Evolutionary conservation across 805 yeast genomes (phyloP).

Genomic region (Kazachstania viticola): DNA sequence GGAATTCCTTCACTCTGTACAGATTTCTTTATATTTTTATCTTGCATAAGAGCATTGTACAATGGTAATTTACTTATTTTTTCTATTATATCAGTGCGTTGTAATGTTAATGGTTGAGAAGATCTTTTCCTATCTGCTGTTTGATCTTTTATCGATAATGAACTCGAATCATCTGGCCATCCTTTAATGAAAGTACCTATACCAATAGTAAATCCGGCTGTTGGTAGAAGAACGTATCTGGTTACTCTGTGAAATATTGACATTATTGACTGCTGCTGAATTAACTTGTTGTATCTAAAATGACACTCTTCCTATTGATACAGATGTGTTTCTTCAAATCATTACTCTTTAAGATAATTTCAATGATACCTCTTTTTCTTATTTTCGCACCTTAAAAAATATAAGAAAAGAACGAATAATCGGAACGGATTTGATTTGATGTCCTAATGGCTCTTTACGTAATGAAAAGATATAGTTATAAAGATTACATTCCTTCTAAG

Average conservation of each 20-base stretch:
- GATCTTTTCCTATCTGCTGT: conserved; percentile 2
- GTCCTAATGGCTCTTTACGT: too few relatives aligned
- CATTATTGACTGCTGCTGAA: too few relatives aligned
- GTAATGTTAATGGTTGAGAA: conserved; percentile 10
- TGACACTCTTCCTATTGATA: not conserved
- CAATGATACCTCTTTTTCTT: not conserved
- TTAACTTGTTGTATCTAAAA: too few relatives aligned
- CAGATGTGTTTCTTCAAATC: not conserved
- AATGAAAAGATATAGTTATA: not conserved
- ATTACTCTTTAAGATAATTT: too few relatives aligned
- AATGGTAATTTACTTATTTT: conserved; percentile 8
- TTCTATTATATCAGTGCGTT: conserved; percentile 21
- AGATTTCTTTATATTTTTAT: conserved; percentile 9
- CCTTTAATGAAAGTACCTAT: conserved; percentile 18
- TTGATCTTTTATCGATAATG: conserved; percentile 10
- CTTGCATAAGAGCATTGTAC: conserved; percentile 13
- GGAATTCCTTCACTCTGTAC: conserved; percentile 41
- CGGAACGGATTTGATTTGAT: too few relatives aligned
- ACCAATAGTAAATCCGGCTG: conserved; percentile 22
- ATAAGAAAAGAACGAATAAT: too few relatives aligned
- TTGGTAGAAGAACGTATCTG: conserved; percentile 18
- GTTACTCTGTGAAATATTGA: conserved; percentile 3
- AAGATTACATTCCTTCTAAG: not conserved
- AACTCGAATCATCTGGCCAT: conserved; percentile 23
- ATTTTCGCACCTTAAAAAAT: too few relatives aligned